Percentiles rank a stretch among this genome's conserved stretches.
Evolutionary conservation across 2,329 filamentous ascomycete genomes (phyloP).

Genomic region (Apiospora arundinis): DNA sequence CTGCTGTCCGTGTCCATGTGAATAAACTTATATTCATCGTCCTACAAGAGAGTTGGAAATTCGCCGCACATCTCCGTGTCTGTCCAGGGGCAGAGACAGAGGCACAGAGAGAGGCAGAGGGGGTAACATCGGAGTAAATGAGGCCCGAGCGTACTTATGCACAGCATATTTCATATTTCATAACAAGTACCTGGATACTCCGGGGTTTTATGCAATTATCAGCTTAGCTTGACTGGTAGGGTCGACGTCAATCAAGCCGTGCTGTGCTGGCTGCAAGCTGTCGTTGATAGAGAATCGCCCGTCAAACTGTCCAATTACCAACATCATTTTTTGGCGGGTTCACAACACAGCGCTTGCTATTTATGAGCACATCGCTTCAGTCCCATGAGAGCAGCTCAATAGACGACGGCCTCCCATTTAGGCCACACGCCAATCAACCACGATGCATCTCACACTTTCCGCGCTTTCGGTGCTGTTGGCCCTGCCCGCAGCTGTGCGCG

Average conservation of each 20-base stretch:
- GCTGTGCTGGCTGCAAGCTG: constrained; percentile 9
- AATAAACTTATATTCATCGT: no score
- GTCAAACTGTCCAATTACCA: not conserved
- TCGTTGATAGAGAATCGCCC: not conserved
- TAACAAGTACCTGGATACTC: not conserved
- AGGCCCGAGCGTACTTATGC: constrained; percentile 7
- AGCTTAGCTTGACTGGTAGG: not conserved
- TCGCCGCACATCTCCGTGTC: no score
- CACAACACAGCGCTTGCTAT: constrained; percentile 1
- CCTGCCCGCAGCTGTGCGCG: constrained; percentile 59
- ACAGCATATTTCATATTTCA: not conserved
- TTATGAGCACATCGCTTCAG: not conserved
- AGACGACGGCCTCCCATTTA: constrained; percentile 7
- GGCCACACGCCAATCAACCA: constrained; percentile 7
- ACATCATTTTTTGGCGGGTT: not conserved
- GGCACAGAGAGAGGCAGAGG: constrained; percentile 22
- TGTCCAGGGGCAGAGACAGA: no score
- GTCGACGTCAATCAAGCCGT: constrained; percentile 1
- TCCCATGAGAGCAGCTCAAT: constrained; percentile 10
- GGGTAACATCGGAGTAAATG: not conserved
- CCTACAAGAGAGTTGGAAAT: no score
- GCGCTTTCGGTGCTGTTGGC: constrained; percentile 42
- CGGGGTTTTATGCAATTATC: not conserved
- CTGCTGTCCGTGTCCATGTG: no score
- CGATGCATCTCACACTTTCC: constrained; percentile 36